Evolutionary conservation across 1,284 basidiomycete genomes (phyloP), one percentile per base, ranked within the genome.

Genomic region (Neotropicomus parvogracilis): DNA sequence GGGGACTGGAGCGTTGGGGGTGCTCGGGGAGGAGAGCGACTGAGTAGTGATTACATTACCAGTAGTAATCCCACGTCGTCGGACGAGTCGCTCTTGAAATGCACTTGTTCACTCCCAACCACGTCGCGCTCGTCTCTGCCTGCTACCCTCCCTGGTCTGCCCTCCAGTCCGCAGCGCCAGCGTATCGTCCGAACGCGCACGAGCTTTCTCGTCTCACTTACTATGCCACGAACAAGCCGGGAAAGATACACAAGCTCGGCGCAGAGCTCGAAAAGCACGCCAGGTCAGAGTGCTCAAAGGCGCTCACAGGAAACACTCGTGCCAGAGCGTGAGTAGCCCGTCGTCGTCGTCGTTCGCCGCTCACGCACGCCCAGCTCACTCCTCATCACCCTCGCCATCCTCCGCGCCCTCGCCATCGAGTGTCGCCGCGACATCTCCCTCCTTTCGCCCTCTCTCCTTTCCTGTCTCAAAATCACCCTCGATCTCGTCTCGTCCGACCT

Each of bases 171-270:
- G 78, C 88, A 9, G 87, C 79, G 21, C 85, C 90, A 29, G 87
- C 91, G 47, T 95, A 85, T 68, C 80, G 80, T 35, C 92, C 93
- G 2, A 88, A 93, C 55, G 80, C 87, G 0, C 94, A 97, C 66
- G 94, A 97, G 63, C 78, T 97, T 28, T 92, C 91, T 46, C 84
- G 88, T 39, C 77, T 99, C 53, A 91, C 91, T 5, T 97, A 97
- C 71, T 95, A 93, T 75, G 92, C 90, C 10, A 83, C 86, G 11
- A 93, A 95, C 68, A 84, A 87, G 59, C 91, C 94, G 1, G 85
- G 88, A 28, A 95, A 97, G 71, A 78, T 97, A 20, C 78, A 85
- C 50, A 95, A 95, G 65, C 78, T 98, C 27, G 85, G 86, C 13
- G 75, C 76, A 46, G 91, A 94, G 64, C 74, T 99, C 41, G 88